phyloP scores from a whole-genome alignment of 495 filamentous ascomycete genomes.

The Tuber indicum region DNA sequence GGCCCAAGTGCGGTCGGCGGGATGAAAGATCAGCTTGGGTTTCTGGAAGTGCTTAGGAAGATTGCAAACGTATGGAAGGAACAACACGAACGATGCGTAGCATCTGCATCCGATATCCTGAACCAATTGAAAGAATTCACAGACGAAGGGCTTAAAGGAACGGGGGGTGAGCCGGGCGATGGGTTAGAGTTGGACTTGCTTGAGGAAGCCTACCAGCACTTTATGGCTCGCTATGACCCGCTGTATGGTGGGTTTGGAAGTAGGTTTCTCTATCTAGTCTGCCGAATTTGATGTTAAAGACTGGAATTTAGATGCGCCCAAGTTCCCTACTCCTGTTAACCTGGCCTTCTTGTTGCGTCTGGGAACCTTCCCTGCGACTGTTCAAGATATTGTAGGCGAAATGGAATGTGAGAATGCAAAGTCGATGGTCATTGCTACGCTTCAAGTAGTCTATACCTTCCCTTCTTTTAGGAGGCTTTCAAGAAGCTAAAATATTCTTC shows the following conservation, averaged over 20 bases:
- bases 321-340: conserved; percentile 86
- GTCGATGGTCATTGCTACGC: conserved; percentile 73
- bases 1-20: conserved; percentile 57
- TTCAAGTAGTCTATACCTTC: conserved; percentile 44
- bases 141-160: conserved; percentile 43
- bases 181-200: conserved; percentile 81
- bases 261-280: conserved; percentile 5
- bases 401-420: conserved; percentile 68
- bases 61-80: conserved; percentile 74
- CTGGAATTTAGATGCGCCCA: conserved; percentile 54
- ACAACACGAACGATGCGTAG: conserved; percentile 70
- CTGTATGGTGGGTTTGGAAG: conserved; percentile 71
- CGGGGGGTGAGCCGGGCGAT: conserved; percentile 53
- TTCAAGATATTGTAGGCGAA: conserved; percentile 78
- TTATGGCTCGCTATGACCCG: conserved; percentile 68
- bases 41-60: conserved; percentile 76
- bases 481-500: conserved; percentile 32
- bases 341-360: conserved; percentile 76
- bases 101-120: conserved; percentile 75
- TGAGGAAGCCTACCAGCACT: conserved; percentile 81
- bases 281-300: neutral
- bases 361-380: conserved; percentile 61
- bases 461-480: neutral
- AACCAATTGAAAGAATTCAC: conserved; percentile 77
- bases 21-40: conserved; percentile 56